Evolutionary conservation across 495 filamentous ascomycete genomes (phyloP).

Genomic region (Rusavskia elegans): DNA sequence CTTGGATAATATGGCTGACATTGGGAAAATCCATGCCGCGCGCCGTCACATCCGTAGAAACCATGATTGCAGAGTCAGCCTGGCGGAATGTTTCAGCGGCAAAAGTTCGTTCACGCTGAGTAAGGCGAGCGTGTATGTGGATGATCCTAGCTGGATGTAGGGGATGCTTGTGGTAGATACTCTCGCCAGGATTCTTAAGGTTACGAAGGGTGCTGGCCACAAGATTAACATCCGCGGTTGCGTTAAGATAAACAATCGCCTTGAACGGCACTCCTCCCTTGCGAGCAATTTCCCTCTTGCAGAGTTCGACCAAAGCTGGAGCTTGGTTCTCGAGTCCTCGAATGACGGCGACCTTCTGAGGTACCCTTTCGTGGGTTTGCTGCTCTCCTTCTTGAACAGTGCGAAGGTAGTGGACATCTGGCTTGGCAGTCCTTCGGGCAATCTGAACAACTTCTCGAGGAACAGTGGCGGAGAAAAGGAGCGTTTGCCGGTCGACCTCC

Average conservation of each 20-base stretch:
- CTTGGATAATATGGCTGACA: conserved; percentile 57
- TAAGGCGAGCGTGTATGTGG: conserved; percentile 67
- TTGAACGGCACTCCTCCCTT: conserved; percentile 55
- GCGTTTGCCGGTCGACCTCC: conserved; percentile 61
- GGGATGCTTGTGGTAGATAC: conserved; percentile 20
- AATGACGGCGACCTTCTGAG: conserved; percentile 54
- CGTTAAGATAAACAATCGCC: conserved; percentile 78
- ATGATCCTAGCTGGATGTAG: conserved; percentile 32
- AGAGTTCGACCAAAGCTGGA: conserved; percentile 63
- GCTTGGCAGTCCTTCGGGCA: conserved; percentile 52
- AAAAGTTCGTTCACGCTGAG: conserved; percentile 48
- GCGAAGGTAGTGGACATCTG: conserved; percentile 65
- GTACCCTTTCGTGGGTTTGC: conserved; percentile 69
- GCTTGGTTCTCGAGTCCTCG: conserved; percentile 58
- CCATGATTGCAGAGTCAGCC: conserved; percentile 50
- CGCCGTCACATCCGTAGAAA: conserved; percentile 89
- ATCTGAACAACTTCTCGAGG: conserved; percentile 66
- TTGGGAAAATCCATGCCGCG: conserved; percentile 74
- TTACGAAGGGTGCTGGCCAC: conserved; percentile 41
- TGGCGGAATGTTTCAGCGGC: conserved; percentile 57
- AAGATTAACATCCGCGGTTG: conserved; percentile 55
- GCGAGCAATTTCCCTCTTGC: conserved; percentile 34
- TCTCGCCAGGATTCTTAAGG: conserved; percentile 22
- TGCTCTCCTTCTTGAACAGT: conserved; percentile 66
- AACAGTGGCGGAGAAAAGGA: conserved; percentile 89